Evolutionary conservation across 345 rosid genomes (phyloP), one percentile per base, ranked within the genome.

Genomic region (Erodium maritimum): DNA sequence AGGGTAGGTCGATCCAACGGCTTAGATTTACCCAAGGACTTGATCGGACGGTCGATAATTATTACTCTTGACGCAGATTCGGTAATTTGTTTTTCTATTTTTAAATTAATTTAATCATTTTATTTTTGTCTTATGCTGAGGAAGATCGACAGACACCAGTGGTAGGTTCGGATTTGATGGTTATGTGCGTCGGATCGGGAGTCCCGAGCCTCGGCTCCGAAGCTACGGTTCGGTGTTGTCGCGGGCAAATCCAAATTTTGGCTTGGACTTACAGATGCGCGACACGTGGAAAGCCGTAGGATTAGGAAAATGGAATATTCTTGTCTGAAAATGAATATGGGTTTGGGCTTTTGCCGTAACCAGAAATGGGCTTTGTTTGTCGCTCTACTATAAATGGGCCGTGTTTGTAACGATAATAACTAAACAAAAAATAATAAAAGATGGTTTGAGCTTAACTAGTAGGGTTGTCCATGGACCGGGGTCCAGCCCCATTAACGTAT

Each of bases 221-320:
- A 66, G 55, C 80, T 69, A 13, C n/a, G 18, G 68, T 55, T 65
- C 53, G 59, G 14, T 4, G 1, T 5, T 37, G 6, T 5, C 1
- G 46, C 53, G 59, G 80, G 74, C 77, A 76, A 76, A 64, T 64
- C 72, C 33, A 65, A 61, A 33, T 18, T 29, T 55, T 70, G 33
- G 45, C 42, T n/a, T 1, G 55, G 23, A 25, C 42, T 1, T 17
- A 14, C 25, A 20, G 23, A 51, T 46, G 60, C 54, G 24, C 10
- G 55, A 21, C 70, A 56, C 71, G 74, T 66, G 62, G 0, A 3
- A 9, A 8, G 8, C 53, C 53, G 19, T 50, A 8, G 20, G 53
- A 50, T 50, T 50, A 1, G 14, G 10, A 5, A 12, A 3, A 1
- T 1, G 14, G 46, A 37, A 37, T 5, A 37, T 37, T 37, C 46